phyloP scores from a whole-genome alignment of 768 basidiomycete genomes.

The Boletus vinaceobasis region DNA sequence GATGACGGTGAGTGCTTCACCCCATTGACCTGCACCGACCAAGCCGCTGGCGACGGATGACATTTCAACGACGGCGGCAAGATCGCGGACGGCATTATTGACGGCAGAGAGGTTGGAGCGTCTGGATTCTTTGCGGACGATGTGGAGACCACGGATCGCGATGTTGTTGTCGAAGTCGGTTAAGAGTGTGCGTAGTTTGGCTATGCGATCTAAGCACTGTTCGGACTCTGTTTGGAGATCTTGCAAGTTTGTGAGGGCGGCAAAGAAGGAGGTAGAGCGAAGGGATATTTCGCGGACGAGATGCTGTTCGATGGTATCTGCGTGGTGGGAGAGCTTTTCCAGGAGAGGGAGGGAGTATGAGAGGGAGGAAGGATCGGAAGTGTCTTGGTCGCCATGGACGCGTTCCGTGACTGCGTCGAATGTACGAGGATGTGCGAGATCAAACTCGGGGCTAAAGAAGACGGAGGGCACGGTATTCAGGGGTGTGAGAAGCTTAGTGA shows the following conservation, averaged over 20 bases:
- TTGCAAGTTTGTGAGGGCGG: conserved; percentile 91
- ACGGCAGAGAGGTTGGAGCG: conserved; percentile 60
- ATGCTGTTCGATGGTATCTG: conserved; percentile 93
- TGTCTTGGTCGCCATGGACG: conserved; percentile 34
- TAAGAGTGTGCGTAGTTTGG: conserved; percentile 66
- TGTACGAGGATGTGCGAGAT: conserved; percentile 74
- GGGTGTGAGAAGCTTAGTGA: conserved; percentile 54
- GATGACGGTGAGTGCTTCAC: conserved; percentile 74
- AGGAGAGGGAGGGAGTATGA: conserved; percentile 72
- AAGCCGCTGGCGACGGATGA: conserved; percentile 64
- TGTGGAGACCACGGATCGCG: conserved; percentile 75
- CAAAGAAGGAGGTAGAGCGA: conserved; percentile 92
- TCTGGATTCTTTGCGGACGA: conserved; percentile 63
- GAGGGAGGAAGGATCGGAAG: conserved; percentile 56
- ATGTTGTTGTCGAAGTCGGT: conserved; percentile 71
- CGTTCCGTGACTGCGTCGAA: conserved; percentile 76
- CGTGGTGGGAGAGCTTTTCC: conserved; percentile 87
- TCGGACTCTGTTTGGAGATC: conserved; percentile 88
- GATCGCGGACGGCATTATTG: conserved; percentile 56
- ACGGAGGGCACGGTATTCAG: conserved; percentile 74
- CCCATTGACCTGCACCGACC: conserved; percentile 86
- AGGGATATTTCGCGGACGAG: conserved; percentile 89
- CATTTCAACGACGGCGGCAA: conserved; percentile 76
- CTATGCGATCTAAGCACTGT: conserved; percentile 74
- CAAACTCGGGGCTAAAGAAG: conserved; percentile 77